Evolutionary conservation across 2,329 filamentous ascomycete species (phyloP).

Genomic region (Zymoseptoria crescenta): DNA sequence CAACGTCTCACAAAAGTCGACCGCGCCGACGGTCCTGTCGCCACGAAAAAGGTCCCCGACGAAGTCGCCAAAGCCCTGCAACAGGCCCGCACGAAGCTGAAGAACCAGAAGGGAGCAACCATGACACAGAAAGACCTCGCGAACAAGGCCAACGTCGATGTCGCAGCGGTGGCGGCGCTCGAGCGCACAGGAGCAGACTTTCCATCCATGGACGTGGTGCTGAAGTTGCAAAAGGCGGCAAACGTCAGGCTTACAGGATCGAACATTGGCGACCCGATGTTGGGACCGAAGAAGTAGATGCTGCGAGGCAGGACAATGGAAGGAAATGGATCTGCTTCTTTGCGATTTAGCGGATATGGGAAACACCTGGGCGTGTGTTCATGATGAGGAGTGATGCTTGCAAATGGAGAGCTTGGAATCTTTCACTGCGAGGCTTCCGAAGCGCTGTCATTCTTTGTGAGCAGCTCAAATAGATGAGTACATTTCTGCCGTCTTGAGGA

Average conservation of each 20-base stretch:
- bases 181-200: slow-evolving; percentile 71
- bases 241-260: slow-evolving; percentile 31
- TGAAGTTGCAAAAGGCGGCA: slow-evolving; percentile 62
- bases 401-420: background rate
- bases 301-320: background rate
- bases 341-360: background rate
- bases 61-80: slow-evolving; percentile 77
- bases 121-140: slow-evolving; percentile 90
- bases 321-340: background rate
- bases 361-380: background rate
- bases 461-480: background rate
- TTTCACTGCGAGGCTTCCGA: background rate
- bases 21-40: slow-evolving; percentile 93
- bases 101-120: slow-evolving; percentile 60
- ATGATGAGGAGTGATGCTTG: background rate
- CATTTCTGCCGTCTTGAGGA: background rate
- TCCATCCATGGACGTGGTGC: slow-evolving; percentile 81
- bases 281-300: slow-evolving; percentile 63
- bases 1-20: slow-evolving; percentile 98
- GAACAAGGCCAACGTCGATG: slow-evolving; percentile 81
- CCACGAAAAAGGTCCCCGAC: slow-evolving; percentile 82
- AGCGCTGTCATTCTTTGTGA: background rate
- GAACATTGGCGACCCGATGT: slow-evolving; percentile 70
- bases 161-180: slow-evolving; percentile 71
- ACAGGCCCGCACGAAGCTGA: slow-evolving; percentile 68